A percentile compares a stretch with the other conserved stretches of the same genome.
Evolutionary conservation across 257 asterid genomes (phyloP).

Genomic region (Capsicum chinense): DNA sequence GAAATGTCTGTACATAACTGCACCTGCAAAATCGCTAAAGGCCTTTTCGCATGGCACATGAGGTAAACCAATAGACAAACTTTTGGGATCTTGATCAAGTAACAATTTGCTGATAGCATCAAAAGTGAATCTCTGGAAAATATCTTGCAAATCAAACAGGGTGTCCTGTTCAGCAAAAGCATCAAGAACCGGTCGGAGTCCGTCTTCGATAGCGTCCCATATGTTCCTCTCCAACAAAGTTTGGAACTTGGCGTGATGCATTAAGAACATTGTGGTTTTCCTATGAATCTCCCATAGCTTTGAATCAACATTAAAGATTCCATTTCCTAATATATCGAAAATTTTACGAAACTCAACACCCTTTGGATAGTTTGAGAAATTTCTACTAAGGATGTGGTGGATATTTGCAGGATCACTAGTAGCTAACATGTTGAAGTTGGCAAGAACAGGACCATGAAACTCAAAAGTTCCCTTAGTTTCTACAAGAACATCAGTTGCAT

Average conservation of each 20-base stretch:
- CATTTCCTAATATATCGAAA: slow-evolving; percentile 6
- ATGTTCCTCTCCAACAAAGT: background rate
- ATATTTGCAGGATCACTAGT: slow-evolving; percentile 21
- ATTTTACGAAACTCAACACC: background rate
- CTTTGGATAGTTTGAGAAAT: slow-evolving; percentile 21
- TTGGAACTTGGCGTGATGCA: background rate
- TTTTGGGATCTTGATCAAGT: background rate
- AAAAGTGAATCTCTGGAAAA: slow-evolving; percentile 21
- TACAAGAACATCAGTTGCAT: background rate
- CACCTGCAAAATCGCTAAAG: background rate
- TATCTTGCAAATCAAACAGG: slow-evolving; percentile 5
- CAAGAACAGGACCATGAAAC: background rate
- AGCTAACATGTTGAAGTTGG: slow-evolving; percentile 22
- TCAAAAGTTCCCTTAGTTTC: slow-evolving; percentile 6
- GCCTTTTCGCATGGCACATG: slow-evolving; percentile 23
- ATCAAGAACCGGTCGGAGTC: background rate
- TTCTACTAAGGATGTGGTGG: background rate
- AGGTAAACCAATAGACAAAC: slow-evolving; percentile 6
- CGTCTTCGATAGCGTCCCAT: background rate
- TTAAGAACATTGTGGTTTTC: background rate
- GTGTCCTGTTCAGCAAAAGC: background rate
- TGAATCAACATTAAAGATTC: background rate
- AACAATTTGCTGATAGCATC: slow-evolving; percentile 12
- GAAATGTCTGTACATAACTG: background rate
- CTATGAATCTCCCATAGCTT: slow-evolving; percentile 8